Evolutionary conservation across 352 stramenopile genomes (phyloP), one percentile per base, ranked within the genome.

Genomic region (Pythium oligandrum): DNA sequence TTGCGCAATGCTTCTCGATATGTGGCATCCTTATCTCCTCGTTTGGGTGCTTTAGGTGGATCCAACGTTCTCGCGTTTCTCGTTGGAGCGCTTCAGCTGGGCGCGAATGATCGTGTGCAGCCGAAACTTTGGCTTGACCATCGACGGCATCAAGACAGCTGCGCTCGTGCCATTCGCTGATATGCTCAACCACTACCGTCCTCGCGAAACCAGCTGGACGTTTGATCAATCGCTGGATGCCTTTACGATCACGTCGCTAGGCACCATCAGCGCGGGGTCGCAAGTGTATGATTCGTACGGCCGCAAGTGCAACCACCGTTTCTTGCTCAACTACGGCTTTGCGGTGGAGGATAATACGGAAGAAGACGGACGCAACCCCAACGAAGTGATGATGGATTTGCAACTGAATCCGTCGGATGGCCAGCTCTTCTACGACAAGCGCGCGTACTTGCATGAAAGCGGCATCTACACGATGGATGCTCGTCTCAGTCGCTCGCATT

Each of bases 231-330:
- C 73, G 40, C 77, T 92, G 30, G 73, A 87, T 38, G 79, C 78
- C 6, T 96, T 96, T 67, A 94, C 86, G 33, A 95, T 96, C 63
- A 96, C 87, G 51, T 91, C 87, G 34, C 75, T 96, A 6, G 78
- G 75, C 32, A 86, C 81, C 12, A 91, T 93, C 56, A 71, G 70
- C 36, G 57, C 70, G 0, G 86, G 88, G 8, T 75, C 87, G 33
- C 96, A 99, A 70, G 96, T 99, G 6, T 99, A 99, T 70, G 97
- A 99, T 72, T 98, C 86, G 46, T 99, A 99, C 71, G 97, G 97
- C 32, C 98, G 99, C 76, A 99, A 99, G 73, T 99, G 97, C 78
- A 99, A 99, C 79, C 96, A 99, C 73, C 87, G 85, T 6, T 99
- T 99, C 71, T 76, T 99, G 39, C 80, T 99, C 43, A 99, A 99